These are phyloP conservation scores for Aureobasidium sp. DNA, from an alignment of 2,329 filamentous ascomycete genomes.

Conservation along the genomic window DNA sequence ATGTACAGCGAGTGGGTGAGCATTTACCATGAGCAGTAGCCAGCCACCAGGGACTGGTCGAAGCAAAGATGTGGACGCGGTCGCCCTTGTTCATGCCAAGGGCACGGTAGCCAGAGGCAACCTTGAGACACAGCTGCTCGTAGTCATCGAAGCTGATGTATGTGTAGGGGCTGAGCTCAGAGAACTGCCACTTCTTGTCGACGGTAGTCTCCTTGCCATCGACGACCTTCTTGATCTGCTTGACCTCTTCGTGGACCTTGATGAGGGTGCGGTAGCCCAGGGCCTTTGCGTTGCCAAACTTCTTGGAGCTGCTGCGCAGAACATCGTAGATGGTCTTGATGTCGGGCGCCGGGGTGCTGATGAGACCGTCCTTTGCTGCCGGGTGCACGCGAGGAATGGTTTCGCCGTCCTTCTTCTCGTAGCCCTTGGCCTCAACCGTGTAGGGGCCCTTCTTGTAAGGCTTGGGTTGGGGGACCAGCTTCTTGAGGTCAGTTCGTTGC, in stretches of 20 bases:
- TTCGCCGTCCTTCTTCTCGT: conserved; percentile 65
- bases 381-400: conserved; percentile 73
- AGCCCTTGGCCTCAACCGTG: conserved; percentile 63
- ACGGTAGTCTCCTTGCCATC: conserved; percentile 72
- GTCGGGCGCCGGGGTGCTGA: conserved; percentile 56
- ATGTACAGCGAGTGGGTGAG: neutral
- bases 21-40: conserved; percentile 49
- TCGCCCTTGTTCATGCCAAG: conserved; percentile 61
- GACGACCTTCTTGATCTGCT: conserved; percentile 82
- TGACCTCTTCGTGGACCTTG: conserved; percentile 71
- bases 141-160: conserved; percentile 77
- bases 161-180: conserved; percentile 69
- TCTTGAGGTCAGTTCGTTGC: conserved; percentile 37
- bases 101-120: conserved; percentile 66
- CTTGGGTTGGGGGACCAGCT: conserved; percentile 40
- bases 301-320: conserved; percentile 57
- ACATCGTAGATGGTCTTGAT: conserved; percentile 74
- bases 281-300: conserved; percentile 45
- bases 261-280: conserved; percentile 64
- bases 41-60: conserved; percentile 80
- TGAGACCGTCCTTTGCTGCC: conserved; percentile 61
- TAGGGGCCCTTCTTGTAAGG: conserved; percentile 59
- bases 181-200: conserved; percentile 87
- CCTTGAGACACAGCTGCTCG: conserved; percentile 57
- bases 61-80: conserved; percentile 72